Base-by-base conservation (phyloP, 495 filamentous ascomycete species). In the Aspergillus conjunctus region DNA sequence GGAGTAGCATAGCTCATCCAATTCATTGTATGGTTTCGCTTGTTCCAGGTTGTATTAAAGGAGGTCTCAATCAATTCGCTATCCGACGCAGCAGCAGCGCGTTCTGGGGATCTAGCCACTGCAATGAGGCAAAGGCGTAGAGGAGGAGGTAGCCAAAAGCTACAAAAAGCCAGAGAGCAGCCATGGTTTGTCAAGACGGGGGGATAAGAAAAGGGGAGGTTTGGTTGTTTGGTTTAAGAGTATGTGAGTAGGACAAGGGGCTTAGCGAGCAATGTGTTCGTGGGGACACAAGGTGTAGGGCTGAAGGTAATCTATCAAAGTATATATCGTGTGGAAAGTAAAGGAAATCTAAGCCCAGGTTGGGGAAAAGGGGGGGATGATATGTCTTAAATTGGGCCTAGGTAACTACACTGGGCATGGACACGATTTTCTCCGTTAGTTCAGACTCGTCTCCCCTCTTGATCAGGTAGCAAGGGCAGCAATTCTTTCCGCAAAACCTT, bases 81-180 rank as follows among this genome's bases (percentile, higher is more conserved):
- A 75, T 70, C 14, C 56, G 63, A 20, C 46, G 49, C 7, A 66
- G 30, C 15, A 22, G 53, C 34, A 62, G 26, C 26, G 26, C 22
- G n/a, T 31, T 61, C 30, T 57, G 60, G 15, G 49, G 18, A 43
- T 70, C 55, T n/a, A 68, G 62, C 21, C 49, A 54, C 58, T 73
- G 66, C 51, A 71, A 41, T 9, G 66, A 59, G n/a, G 75, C 75
- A 56, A 78, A 76, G 37, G 75, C 75, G 58, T 78, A 78, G 22
- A 78, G 67, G 14, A 78, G 68, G 50, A 78, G 58, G 56, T 78
- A 78, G 22, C 75, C 72, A 46, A 76, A 65, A 48, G 70, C 73
- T 14, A 78, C 70, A 56, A 78, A 71, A 48, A 78, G 60, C 72
- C 72, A 76, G 21, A 78, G 52, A 9, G 67, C 61, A 11, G 60